Evolutionary conservation across 1,284 basidiomycete genomes (phyloP).

Genomic region (Pyrrhoderma lamaoense): DNA sequence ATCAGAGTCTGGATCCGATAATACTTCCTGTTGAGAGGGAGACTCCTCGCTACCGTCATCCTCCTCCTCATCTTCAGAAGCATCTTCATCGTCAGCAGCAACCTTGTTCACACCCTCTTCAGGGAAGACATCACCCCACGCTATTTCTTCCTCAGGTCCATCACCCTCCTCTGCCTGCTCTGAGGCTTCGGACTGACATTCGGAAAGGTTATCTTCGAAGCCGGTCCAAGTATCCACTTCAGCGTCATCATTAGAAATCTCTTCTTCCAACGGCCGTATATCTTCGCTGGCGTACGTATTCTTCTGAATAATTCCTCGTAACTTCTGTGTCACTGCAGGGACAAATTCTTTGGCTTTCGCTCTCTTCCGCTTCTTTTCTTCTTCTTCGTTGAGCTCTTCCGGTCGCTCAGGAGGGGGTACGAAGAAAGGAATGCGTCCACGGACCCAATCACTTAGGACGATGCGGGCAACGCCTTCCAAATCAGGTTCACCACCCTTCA

Average conservation of each 20-base stretch:
- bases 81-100: constrained; percentile 29
- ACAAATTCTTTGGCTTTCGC: constrained; percentile 30
- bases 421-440: constrained; percentile 90
- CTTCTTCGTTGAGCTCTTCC: constrained; percentile 57
- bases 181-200: constrained; percentile 3
- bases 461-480: constrained; percentile 91
- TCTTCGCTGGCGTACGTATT: constrained; percentile 75
- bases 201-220: constrained; percentile 20
- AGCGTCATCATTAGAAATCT: constrained; percentile 24
- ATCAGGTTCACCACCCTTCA: constrained; percentile 95
- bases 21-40: constrained; percentile 16
- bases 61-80: constrained; percentile 21
- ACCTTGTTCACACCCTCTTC: constrained; percentile 23
- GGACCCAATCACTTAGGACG: constrained; percentile 94
- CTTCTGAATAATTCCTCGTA: constrained; percentile 78
- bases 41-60: constrained; percentile 9
- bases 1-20: constrained; percentile 16
- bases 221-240: constrained; percentile 17
- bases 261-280: constrained; percentile 46
- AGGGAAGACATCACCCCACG: constrained; percentile 18
- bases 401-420: constrained; percentile 72
- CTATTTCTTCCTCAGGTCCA: constrained; percentile 22
- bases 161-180: constrained; percentile 24
- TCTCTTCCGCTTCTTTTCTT: constrained; percentile 43
- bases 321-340: constrained; percentile 63